A percentile compares a stretch with the other conserved stretches of the same genome.
These are phyloP conservation scores for Ogataea siamensis DNA, from an alignment of 805 yeast genomes.

Conservation along the genomic window DNA sequence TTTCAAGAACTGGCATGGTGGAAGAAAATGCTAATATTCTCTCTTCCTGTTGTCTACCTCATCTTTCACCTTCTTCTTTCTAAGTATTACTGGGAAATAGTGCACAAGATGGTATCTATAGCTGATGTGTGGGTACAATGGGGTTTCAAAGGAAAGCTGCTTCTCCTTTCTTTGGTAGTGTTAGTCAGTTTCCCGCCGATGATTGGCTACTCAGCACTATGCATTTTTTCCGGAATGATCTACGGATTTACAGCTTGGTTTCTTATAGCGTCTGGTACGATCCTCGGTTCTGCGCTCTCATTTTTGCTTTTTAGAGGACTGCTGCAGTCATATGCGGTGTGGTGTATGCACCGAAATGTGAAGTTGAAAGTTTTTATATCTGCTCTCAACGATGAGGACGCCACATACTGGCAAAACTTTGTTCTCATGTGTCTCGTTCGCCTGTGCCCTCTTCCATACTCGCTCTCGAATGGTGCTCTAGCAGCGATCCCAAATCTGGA, in stretches of 20 bases:
- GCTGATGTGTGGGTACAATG: constrained; percentile 43
- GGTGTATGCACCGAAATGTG: constrained; percentile 58
- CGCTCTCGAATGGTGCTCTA: constrained; percentile 87
- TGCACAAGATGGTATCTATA: constrained; percentile 38
- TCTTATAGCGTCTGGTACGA: constrained; percentile 63
- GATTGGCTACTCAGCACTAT: constrained; percentile 72
- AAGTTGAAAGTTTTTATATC: constrained; percentile 72
- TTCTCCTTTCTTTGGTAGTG: constrained; percentile 54
- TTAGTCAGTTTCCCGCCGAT: constrained; percentile 87
- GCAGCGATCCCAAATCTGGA: constrained; percentile 82
- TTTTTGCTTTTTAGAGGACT: constrained; percentile 65
- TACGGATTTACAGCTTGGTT: constrained; percentile 90
- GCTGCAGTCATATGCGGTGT: constrained; percentile 54
- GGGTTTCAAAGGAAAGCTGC: constrained; percentile 29
- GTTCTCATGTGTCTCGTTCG: constrained; percentile 69
- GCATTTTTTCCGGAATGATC: constrained; percentile 71
- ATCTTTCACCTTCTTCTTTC: constrained; percentile 26
- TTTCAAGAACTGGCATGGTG: constrained; percentile 4
- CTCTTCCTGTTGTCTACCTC: constrained; percentile 8
- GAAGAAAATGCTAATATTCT: constrained; percentile 14
- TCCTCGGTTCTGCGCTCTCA: constrained; percentile 72
- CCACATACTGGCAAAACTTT: constrained; percentile 51
- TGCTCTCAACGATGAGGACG: constrained; percentile 56
- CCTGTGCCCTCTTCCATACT: constrained; percentile 90
- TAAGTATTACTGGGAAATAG: constrained; percentile 36